Conservation (phyloP, 306 rosid genomes). For the Vigna radiata region DNA sequence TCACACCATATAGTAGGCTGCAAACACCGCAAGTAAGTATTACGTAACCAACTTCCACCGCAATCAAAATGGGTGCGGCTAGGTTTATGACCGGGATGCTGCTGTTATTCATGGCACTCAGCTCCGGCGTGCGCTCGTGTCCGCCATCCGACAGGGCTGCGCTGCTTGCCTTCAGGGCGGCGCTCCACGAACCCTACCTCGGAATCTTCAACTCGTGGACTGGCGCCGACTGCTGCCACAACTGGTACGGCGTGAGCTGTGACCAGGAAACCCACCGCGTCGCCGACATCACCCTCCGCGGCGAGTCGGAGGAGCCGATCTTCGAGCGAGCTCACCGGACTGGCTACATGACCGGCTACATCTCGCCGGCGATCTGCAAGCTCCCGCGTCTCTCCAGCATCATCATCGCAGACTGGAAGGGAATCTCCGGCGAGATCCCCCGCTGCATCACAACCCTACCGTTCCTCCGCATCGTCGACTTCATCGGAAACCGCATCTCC, state of each 20-base stretch:
- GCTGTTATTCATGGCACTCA: conserved; percentile 22
- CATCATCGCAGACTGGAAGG: conserved; percentile 92
- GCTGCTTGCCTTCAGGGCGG: conserved; percentile 70
- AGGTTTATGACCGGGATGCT: background rate
- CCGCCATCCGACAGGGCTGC: conserved; percentile 80
- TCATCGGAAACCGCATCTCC: conserved; percentile 76
- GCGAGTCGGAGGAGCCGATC: conserved; percentile 84
- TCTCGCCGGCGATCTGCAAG: conserved; percentile 75
- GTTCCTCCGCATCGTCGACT: conserved; percentile 83
- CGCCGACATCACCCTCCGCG: conserved; percentile 93
- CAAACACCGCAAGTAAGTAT: background rate
- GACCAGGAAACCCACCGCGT: conserved; percentile 67
- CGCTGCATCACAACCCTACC: conserved; percentile 67
- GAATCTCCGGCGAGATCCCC: conserved; percentile 90
- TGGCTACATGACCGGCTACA: conserved; percentile 86
- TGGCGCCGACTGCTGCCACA: conserved; percentile 80
- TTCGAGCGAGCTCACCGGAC: conserved; percentile 63
- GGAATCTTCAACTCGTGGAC: conserved; percentile 88
- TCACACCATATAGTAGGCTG: background rate
- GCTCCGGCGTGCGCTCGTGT: conserved; percentile 55
- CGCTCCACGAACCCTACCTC: conserved; percentile 67
- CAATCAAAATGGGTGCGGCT: conserved; percentile 46
- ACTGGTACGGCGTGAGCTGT: conserved; percentile 91
- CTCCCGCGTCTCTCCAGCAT: conserved; percentile 75
- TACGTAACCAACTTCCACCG: background rate